Conservation (phyloP, 129 eudicot species). For the Artemisia annua region DNA sequence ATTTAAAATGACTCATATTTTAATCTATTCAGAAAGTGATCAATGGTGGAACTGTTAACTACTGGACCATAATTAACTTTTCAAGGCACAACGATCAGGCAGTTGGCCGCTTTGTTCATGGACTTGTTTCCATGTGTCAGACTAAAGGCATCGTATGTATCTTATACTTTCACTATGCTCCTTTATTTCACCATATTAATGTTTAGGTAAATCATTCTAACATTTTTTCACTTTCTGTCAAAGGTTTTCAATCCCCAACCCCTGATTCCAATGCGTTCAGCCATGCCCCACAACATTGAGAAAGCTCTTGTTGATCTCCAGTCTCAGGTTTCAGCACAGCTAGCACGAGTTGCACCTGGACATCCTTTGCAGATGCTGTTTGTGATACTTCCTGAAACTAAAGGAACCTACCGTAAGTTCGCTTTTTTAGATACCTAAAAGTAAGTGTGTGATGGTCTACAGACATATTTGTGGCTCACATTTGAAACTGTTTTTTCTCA, state of each 20-base stretch:
- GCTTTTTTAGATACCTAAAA: not conserved
- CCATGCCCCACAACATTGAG: not conserved
- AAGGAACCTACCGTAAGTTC: not conserved
- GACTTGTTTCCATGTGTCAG: not conserved
- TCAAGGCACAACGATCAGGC: not conserved
- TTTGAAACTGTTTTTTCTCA: not conserved
- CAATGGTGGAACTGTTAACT: not conserved
- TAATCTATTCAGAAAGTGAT: not conserved
- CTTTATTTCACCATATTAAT: not conserved
- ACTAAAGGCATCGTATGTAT: not conserved
- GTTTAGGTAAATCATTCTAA: not conserved
- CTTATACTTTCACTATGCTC: not conserved
- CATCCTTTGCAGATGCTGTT: not conserved
- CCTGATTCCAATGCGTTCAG: not conserved
- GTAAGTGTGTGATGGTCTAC: not conserved
- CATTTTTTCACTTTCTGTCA: not conserved
- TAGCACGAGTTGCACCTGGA: not conserved
- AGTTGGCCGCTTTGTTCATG: not conserved
- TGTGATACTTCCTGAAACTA: not conserved
- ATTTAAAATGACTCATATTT: no score
- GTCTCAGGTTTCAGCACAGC: not conserved
- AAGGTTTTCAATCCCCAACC: not conserved
- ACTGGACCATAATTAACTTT: not conserved
- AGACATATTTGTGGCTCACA: not conserved
- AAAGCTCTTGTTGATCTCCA: not conserved